A percentile compares a stretch with the other conserved stretches of the same genome.
Conservation (phyloP, 1,284 basidiomycete species). For the Malassezia dermatis region DNA sequence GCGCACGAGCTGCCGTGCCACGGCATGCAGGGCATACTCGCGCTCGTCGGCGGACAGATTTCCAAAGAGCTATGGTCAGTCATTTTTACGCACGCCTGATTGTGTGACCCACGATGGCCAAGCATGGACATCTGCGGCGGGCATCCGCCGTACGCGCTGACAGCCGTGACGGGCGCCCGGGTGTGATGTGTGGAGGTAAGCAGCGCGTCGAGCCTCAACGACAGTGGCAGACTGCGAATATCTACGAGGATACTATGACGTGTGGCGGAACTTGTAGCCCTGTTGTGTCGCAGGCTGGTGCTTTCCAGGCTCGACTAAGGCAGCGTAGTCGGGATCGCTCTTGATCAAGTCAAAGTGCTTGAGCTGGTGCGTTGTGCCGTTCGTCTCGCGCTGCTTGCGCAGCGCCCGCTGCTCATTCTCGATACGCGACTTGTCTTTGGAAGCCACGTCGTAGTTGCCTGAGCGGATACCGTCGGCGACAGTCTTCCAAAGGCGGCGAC, state of each 20-base stretch:
- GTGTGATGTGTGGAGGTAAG: background rate
- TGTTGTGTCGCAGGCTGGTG: conserved; percentile 32
- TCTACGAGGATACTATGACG: background rate
- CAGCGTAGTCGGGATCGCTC: conserved; percentile 47
- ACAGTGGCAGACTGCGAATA: too few relatives aligned
- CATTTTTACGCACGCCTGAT: background rate
- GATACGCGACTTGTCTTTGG: conserved; percentile 76
- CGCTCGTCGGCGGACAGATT: background rate
- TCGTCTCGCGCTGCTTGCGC: conserved; percentile 69
- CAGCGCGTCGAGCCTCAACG: too few relatives aligned
- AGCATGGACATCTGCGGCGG: background rate
- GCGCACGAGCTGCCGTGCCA: conserved; percentile 1
- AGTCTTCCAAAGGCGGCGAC: conserved; percentile 69
- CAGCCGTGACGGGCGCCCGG: background rate
- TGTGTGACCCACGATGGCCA: conserved; percentile 10
- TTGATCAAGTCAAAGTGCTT: conserved; percentile 44
- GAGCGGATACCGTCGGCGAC: conserved; percentile 84
- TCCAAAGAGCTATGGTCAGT: background rate
- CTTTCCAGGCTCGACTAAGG: conserved; percentile 28
- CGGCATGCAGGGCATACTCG: conserved; percentile 2
- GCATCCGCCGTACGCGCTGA: background rate
- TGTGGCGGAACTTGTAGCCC: conserved; percentile 17
- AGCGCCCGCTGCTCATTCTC: conserved; percentile 91
- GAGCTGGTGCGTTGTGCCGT: conserved; percentile 60
- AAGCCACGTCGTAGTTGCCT: conserved; percentile 83